Evolutionary conservation across 768 basidiomycete species (phyloP), one percentile per base, ranked within the genome.

Genomic region (Crucibulum laeve): DNA sequence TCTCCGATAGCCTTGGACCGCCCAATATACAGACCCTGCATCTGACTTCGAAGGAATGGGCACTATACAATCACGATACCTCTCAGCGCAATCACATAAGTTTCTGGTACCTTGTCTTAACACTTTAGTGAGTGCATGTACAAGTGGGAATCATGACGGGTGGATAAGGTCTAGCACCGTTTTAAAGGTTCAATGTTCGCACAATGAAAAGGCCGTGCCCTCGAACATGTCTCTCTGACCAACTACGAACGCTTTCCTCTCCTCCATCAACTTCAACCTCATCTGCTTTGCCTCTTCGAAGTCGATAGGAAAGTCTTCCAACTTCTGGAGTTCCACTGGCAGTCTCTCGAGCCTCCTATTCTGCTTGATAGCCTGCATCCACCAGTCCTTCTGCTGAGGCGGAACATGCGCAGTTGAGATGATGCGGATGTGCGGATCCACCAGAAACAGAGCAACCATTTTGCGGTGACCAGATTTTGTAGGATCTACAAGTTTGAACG

Each of bases 391-490:
- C 43, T 58, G 55, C 42, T 63, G 64, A 19, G 49, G 50, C 0
- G 59, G 58, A 2, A 63, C 54, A 32, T 55, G 40, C 8, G 53
- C 46, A 0, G 62, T 53, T 5, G 58, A 59, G 17, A 57, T 42
- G 6, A 63, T 50, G 15, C 42, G 43, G 25, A 49, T 28, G 26
- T 56, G 50, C 1, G 61, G 60, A 42, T 70, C 65, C 38, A 69
- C 59, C 21, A 71, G 60, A 51, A 66, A 68, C 11, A 72, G 51
- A 1, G 60, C 63, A 10, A 72, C 49, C 15, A 73, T 64, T 49
- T 67, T 73, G 38, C 68, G 55, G 42, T 67, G 57, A 3, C 69
- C 71, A 3, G 63, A 64, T 40, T 61, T 62, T 11, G 58, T 58
- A 0, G 48, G 50, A 47, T 71, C 67, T 3, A 34, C 44, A n/a